Evolutionary conservation across 2,329 filamentous ascomycete genomes (phyloP), one percentile per base, ranked within the genome.

Genomic region (Claviceps sp.): DNA sequence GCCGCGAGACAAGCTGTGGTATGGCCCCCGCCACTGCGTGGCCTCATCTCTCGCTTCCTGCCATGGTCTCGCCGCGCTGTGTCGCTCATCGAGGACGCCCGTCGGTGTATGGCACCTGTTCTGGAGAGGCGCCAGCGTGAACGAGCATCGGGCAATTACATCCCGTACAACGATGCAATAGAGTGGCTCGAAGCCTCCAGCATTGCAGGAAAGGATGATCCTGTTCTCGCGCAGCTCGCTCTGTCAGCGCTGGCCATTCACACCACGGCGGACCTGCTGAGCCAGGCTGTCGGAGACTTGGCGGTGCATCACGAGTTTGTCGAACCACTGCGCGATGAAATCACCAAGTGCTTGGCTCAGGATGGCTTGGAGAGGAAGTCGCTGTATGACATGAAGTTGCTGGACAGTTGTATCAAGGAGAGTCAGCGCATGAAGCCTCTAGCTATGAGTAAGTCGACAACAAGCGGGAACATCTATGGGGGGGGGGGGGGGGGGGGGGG

Each of bases 171-270:
- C 39, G 76, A 79, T 62, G 75, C 73, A 56, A 63, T 79, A 46
- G 76, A 71, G n/a, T 80, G 77, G 77, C 68, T 71, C 52, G 76
- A 79, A 53, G 65, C 68, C 17, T 66, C 69, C 47, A 74, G 75
- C 22, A 46, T 26, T 1, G 43, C 53, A 7, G 7, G 39, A 1
- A 40, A 36, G 7, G 51, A 54, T 13, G 58, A 60, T 44, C 45
- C 50, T 5, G 54, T 52, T 17, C 20, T 51, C 11, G 36, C 44
- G 7, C 59, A 61, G 54, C 45, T 61, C 13, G 22, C 20, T 6
- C 61, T 64, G 37, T 65, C 68, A 3, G 70, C 76, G 49, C 76
- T 74, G 1, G 72, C 74, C 14, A 76, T 78, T 42, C 76, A 79
- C 61, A 79, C 76, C 1, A 77, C 76, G 0, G 68, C 69, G n/a